Base-by-base conservation (phyloP, 1,284 basidiomycete species). In the Quambalaria eucalypti region DNA sequence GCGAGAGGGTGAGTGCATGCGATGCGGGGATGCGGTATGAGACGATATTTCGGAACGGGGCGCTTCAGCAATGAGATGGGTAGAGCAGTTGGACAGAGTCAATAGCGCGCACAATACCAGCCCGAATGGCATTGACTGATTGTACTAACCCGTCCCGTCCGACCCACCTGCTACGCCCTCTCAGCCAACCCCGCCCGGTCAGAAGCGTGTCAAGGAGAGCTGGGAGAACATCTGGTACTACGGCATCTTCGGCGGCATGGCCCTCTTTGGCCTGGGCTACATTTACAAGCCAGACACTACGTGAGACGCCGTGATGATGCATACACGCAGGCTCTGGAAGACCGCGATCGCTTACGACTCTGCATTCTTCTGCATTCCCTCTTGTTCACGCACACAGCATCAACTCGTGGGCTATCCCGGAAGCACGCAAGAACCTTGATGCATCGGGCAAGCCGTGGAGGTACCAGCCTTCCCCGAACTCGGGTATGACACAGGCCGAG, bases 271-370 rank as follows among this genome's bases (percentile, higher is more conserved):
- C 7, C 82, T 93, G 46, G 78, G 89, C 69, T 78, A 90, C 47
- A 87, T 89, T 78, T 96, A 92, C 82, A 95, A 95, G 80, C 92
- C 93, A 5, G 90, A 96, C 76, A 92, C 88, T 19, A 91, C 86
- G 91, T 91, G 71, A 65, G 86, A 78, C 21, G 21, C 38, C 4
- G 12, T 39, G 5, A 12, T n/a, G 36, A 10, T 12, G 3, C 36
- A n/a, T 39, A 14, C 36, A 9, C 5, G 36, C 36, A 39, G 36
- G 16, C 3, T 39, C 36, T 39, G 4, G 21, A 4, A n/a, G n/a
- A n/a, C n/a, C n/a, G n/a, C n/a, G n/a, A n/a, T n/a, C n/a, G n/a
- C n/a, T n/a, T n/a, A 5, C 10, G 36, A 4, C 21, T 3, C 4
- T 4, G 16, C 36, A 14, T 10, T 21, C 36, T 39, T 12, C 36